Base-by-base conservation (phyloP, 148 eudicot species). In the Rhododendron ovatum region DNA sequence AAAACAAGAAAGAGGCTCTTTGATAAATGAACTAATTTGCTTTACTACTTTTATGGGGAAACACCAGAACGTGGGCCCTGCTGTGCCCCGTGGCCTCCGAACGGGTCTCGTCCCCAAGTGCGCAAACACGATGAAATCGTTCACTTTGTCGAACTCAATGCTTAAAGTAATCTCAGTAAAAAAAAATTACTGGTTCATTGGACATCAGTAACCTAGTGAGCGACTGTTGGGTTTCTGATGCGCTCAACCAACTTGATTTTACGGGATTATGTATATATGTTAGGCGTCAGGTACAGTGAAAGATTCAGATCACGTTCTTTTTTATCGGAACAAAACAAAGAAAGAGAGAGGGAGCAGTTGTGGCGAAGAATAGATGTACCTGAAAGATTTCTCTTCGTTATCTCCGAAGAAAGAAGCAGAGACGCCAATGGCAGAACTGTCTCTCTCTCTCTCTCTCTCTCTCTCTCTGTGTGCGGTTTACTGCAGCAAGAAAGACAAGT, bases 381-480 rank as follows among this genome's bases (percentile, higher is more conserved):
- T 47, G 51, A 17, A 18, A 48, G 45, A 48, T 83, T 9, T 65
- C 11, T 37, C 77, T 83, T 26, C 77, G 85, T 63, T 45, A 47
- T 33, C 24, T 30, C 59, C 17, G 9, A 15, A 48, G 85, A 67
- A 45, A 48, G 71, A 69, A 69, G 84, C 84, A 69, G 80, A 73
- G 5, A 24, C 61, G 47, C 47, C 84, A 61, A 41, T 28, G 78
- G 26, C 17, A 22, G 37, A 20, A 7, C 5, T 0, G 55, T n/a
- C 53, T 43, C 80, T 43, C 53, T 61, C 83, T 33, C 75, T 59
- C 82, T 37, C 57, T 57, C 59, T 43, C 82, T 85, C 15, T 85
- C 37, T 85, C 83, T 10, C 63, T 33, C 57, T 76, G 83, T 78
- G 22, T 78, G 61, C 55, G 59, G n/a, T 26, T n/a, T 9, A 33